Evolutionary conservation across 352 stramenopile genomes (phyloP).

Genomic region (Phytophthora quininea): DNA sequence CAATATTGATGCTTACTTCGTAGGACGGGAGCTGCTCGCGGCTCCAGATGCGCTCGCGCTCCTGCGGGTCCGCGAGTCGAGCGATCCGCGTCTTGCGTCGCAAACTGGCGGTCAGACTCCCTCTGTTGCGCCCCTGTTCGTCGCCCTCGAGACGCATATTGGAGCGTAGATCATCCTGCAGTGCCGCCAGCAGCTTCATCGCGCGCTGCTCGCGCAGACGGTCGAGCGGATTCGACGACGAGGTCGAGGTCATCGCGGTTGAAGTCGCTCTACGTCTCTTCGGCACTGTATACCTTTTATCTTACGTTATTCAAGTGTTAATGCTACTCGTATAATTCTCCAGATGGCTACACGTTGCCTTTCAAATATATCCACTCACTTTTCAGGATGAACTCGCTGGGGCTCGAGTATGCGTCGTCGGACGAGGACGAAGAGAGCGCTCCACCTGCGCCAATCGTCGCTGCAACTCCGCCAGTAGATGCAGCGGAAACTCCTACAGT

Average conservation of each 20-base stretch:
- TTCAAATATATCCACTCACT: constrained; percentile 1
- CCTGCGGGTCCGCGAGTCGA: constrained; percentile 47
- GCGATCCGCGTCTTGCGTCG: constrained; percentile 52
- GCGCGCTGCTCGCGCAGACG: constrained; percentile 66
- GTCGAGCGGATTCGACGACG: constrained; percentile 56
- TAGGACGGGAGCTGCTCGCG: constrained; percentile 42
- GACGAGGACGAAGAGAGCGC: constrained; percentile 28
- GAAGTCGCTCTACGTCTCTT: too few species aligned
- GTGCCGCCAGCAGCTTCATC: constrained; percentile 53
- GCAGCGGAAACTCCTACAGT: background rate
- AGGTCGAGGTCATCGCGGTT: too few species aligned
- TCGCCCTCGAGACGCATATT: constrained; percentile 67
- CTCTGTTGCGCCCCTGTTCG: constrained; percentile 29
- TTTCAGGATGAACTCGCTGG: constrained; percentile 44
- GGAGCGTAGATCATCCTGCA: constrained; percentile 67
- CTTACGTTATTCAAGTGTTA: too few species aligned
- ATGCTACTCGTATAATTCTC: background rate
- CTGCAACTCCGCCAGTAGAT: background rate
- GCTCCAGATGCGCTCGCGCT: constrained; percentile 64
- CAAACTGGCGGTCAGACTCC: constrained; percentile 35
- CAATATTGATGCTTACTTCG: constrained; percentile 32
- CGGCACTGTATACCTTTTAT: too few species aligned
- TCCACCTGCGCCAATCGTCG: background rate
- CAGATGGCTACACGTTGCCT: too few species aligned
- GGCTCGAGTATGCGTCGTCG: constrained; percentile 44